Evolutionary conservation across 202 grass and related monocot species (phyloP).

Genomic region (Digitaria exilis): DNA sequence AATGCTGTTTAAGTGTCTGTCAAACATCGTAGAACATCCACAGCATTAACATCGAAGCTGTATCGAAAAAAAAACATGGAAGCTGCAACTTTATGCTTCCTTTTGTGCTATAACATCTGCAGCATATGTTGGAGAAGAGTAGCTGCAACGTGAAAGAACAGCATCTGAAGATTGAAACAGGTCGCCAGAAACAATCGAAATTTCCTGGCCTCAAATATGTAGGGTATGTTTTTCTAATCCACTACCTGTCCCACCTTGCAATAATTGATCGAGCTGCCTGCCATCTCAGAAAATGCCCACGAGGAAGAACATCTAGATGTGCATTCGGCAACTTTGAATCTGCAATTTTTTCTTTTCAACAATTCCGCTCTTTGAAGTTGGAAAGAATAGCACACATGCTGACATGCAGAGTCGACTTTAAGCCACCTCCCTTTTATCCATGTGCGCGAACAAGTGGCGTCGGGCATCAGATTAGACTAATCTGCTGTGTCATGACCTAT

Average conservation of each 20-base stretch:
- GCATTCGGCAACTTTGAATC: slow-evolving; percentile 19
- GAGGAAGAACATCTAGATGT: not conserved
- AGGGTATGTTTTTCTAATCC: not conserved
- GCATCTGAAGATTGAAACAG: not conserved
- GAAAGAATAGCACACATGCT: slow-evolving; percentile 18
- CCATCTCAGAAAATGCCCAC: slow-evolving; percentile 4
- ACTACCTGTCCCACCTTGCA: not conserved
- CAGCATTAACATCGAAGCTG: too few species aligned
- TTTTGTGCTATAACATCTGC: too few species aligned
- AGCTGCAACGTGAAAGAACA: not conserved
- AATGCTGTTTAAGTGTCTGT: too few species aligned
- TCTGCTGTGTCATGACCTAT: not conserved
- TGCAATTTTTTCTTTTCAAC: slow-evolving; percentile 5
- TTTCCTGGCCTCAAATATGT: not conserved
- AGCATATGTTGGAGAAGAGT: too few species aligned
- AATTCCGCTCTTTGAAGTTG: slow-evolving; percentile 28
- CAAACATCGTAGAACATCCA: too few species aligned
- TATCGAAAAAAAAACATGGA: too few species aligned
- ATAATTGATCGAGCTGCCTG: slow-evolving; percentile 29
- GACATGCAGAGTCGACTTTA: slow-evolving; percentile 41
- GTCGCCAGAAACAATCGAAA: not conserved
- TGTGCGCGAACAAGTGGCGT: not conserved
- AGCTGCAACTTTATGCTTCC: too few species aligned
- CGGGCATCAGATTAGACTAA: slow-evolving; percentile 31
- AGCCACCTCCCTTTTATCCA: slow-evolving; percentile 10